A percentile compares a stretch with the other conserved stretches of the same genome.
Conservation (phyloP, 768 basidiomycete genomes). For the Cystobasidium tubakii region DNA sequence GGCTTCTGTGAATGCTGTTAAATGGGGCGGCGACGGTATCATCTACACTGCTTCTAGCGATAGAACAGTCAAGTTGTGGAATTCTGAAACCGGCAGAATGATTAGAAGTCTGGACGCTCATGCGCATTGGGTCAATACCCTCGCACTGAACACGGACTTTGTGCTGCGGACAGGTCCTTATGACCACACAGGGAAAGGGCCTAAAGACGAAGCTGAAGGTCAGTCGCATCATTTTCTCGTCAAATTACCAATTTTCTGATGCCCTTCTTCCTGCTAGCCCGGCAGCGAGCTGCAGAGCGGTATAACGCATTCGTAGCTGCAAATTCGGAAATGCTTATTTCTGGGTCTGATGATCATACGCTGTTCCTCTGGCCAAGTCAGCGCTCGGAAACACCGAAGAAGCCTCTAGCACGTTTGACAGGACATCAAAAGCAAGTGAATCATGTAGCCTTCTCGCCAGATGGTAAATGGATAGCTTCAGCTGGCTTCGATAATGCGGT, state of each 20-base stretch:
- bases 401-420: slow-evolving; percentile 71
- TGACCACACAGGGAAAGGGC: slow-evolving; percentile 75
- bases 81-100: slow-evolving; percentile 78
- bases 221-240: neutral
- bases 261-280: neutral
- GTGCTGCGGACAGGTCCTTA: slow-evolving; percentile 90
- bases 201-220: slow-evolving; percentile 71
- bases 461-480: slow-evolving; percentile 83
- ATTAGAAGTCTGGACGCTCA: slow-evolving; percentile 85
- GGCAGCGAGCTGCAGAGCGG: slow-evolving; percentile 54
- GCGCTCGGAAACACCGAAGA: slow-evolving; percentile 55
- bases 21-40: slow-evolving; percentile 89
- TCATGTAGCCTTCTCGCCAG: slow-evolving; percentile 90
- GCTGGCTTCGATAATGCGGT: slow-evolving; percentile 87
- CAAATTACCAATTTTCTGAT: slow-evolving; percentile 28
- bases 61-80: slow-evolving; percentile 90
- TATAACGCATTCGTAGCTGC: slow-evolving; percentile 58
- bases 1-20: slow-evolving; percentile 86
- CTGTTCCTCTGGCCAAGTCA: slow-evolving; percentile 81
- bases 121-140: slow-evolving; percentile 97
- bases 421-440: slow-evolving; percentile 93
- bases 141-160: slow-evolving; percentile 91
- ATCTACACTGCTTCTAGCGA: slow-evolving; percentile 94
- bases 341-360: slow-evolving; percentile 96
- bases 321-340: slow-evolving; percentile 76